phyloP scores from a whole-genome alignment of 2,329 filamentous ascomycete genomes.

The Penicillium sp. region DNA sequence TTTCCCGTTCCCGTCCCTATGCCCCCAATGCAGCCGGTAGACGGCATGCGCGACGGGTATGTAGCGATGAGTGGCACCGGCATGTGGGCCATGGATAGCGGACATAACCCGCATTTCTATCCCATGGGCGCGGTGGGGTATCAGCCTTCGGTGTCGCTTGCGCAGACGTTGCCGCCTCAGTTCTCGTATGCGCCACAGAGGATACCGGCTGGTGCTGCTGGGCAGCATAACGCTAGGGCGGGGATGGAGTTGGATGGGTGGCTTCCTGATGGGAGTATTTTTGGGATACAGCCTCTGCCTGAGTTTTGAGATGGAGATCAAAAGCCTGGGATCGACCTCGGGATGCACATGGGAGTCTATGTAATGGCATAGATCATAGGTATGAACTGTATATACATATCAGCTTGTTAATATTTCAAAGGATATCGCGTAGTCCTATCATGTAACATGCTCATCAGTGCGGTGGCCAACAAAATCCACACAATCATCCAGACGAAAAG shows the following conservation, averaged over 20 bases:
- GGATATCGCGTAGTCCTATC: not conserved
- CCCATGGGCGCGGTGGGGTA: slow-evolving; percentile 15
- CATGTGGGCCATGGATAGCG: slow-evolving; percentile 27
- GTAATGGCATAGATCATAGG: not conserved
- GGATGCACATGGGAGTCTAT: not conserved
- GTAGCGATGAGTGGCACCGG: slow-evolving; percentile 18
- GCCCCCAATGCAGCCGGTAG: slow-evolving; percentile 16
- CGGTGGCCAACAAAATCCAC: not conserved
- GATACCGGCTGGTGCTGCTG: slow-evolving; percentile 12
- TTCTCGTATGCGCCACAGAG: slow-evolving; percentile 25
- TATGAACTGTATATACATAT: not conserved
- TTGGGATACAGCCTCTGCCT: slow-evolving; percentile 28
- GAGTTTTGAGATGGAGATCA: slow-evolving; percentile 19
- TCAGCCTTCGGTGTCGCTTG: slow-evolving; percentile 19
- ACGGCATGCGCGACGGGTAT: slow-evolving; percentile 22
- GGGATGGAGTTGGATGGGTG: slow-evolving; percentile 34
- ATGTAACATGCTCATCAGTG: not conserved
- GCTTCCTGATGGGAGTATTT: slow-evolving; percentile 31
- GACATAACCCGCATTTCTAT: slow-evolving; percentile 9
- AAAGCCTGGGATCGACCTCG: not conserved
- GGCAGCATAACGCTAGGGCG: slow-evolving; percentile 14
- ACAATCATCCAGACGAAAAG: not conserved
- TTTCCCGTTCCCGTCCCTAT: slow-evolving; percentile 18
- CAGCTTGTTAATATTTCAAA: not conserved
- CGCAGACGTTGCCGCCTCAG: slow-evolving; percentile 17